phyloP scores from a whole-genome alignment of 1,284 basidiomycete genomes.

The Boletus mariae region DNA sequence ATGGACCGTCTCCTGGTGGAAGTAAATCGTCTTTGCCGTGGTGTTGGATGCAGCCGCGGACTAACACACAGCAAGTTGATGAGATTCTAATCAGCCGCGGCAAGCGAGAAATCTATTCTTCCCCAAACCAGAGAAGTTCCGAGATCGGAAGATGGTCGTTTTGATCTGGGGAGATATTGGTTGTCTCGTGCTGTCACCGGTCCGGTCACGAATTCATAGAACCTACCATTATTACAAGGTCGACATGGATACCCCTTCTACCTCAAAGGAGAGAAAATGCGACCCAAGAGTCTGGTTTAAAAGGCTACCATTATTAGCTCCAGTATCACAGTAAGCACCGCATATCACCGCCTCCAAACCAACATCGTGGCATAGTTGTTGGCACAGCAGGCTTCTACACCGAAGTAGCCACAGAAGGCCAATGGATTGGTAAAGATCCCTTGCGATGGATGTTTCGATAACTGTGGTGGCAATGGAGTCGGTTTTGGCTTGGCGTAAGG shows the following conservation, averaged over 20 bases:
- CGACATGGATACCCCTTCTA: neutral
- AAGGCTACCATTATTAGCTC: neutral
- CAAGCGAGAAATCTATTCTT: too few species aligned
- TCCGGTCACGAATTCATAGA: too few species aligned
- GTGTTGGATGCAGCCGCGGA: too few species aligned
- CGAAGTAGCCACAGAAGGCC: slow-evolving; percentile 1
- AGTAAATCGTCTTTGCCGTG: too few species aligned
- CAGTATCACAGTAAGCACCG: slow-evolving; percentile 19
- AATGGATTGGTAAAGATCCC: neutral
- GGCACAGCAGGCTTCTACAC: neutral
- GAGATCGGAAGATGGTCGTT: too few species aligned
- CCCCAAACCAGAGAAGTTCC: too few species aligned
- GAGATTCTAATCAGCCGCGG: too few species aligned
- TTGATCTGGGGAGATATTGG: too few species aligned
- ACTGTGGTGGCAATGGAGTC: neutral
- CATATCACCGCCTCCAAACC: slow-evolving; percentile 10
- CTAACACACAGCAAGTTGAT: too few species aligned
- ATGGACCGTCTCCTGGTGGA: too few species aligned
- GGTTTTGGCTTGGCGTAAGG: neutral
- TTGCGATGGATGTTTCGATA: neutral
- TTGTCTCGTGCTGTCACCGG: too few species aligned
- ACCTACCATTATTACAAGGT: neutral
- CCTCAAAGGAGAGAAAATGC: neutral
- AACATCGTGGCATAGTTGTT: neutral
- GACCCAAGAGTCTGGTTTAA: neutral